A percentile compares a stretch with the other conserved stretches of the same genome.
Evolutionary conservation across 352 stramenopile species (phyloP).

Genomic region (Discostella stelligera): DNA sequence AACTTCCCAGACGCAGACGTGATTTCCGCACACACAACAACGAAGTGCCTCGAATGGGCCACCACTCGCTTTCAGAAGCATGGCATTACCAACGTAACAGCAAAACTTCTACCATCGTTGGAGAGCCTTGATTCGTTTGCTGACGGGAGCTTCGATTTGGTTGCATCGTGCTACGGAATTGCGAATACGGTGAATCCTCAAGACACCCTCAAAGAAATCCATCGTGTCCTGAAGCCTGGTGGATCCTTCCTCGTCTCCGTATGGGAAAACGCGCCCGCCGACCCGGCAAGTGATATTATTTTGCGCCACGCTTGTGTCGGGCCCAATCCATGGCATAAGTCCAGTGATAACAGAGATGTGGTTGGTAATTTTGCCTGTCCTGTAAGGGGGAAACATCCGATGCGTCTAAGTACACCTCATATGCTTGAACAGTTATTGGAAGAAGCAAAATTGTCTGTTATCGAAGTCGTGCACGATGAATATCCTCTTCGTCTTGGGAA

Average conservation of each 20-base stretch:
- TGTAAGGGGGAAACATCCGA: constrained; percentile 16
- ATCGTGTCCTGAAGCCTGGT: constrained; percentile 33
- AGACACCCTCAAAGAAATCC: constrained; percentile 25
- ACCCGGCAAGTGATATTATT: constrained; percentile 34
- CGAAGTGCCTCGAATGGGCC: constrained; percentile 39
- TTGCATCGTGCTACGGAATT: constrained; percentile 29
- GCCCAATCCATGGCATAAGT: constrained; percentile 15
- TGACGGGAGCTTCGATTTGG: constrained; percentile 33
- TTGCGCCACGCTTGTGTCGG: constrained; percentile 24
- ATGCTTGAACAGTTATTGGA: constrained; percentile 30
- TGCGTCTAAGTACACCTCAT: constrained; percentile 19
- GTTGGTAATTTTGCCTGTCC: constrained; percentile 20
- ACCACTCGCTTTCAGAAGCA: constrained; percentile 19
- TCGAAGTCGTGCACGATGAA: constrained; percentile 26
- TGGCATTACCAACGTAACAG: constrained; percentile 15
- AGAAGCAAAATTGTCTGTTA: constrained; percentile 24
- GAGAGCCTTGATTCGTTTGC: constrained; percentile 12
- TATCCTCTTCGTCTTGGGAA: constrained; percentile 36
- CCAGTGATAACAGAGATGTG: constrained; percentile 8
- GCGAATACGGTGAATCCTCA: constrained; percentile 26
- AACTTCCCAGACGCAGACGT: constrained; percentile 38
- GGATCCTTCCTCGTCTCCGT: constrained; percentile 37
- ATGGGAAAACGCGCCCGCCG: constrained; percentile 29
- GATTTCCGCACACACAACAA: constrained; percentile 32
- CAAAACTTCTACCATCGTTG: constrained; percentile 20